These are phyloP conservation scores for Saitozyma podzolica DNA, from an alignment of 768 basidiomycete genomes.

Conservation along the genomic window DNA sequence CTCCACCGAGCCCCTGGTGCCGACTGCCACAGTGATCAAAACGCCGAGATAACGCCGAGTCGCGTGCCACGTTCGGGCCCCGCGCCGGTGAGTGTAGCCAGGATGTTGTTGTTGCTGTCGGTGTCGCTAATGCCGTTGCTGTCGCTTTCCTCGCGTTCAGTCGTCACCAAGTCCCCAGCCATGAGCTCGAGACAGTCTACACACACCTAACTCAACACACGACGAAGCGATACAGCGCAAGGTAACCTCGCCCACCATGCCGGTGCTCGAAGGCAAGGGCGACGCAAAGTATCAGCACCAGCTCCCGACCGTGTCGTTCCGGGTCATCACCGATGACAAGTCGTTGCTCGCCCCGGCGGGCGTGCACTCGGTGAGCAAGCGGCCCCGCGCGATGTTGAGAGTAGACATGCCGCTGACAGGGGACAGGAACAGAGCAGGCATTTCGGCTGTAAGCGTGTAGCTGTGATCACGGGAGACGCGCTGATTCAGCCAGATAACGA, in stretches of 20 bases:
- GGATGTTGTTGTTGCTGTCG: too few relatives aligned
- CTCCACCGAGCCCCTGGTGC: too few relatives aligned
- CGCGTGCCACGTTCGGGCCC: too few relatives aligned
- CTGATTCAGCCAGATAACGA: slow-evolving; percentile 38
- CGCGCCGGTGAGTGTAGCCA: too few relatives aligned
- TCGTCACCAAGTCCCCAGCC: too few relatives aligned
- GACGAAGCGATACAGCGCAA: background rate
- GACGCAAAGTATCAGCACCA: slow-evolving; percentile 36
- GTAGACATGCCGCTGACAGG: slow-evolving; percentile 1
- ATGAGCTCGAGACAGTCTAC: too few relatives aligned
- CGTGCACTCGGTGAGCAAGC: slow-evolving; percentile 29
- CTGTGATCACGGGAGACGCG: background rate
- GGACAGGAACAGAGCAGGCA: slow-evolving; percentile 39
- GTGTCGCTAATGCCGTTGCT: too few relatives aligned
- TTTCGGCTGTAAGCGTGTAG: slow-evolving; percentile 40
- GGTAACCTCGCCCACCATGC: slow-evolving; percentile 19
- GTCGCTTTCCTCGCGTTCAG: too few relatives aligned
- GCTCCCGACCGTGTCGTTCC: slow-evolving; percentile 47
- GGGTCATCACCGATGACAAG: slow-evolving; percentile 40
- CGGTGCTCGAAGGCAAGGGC: slow-evolving; percentile 29
- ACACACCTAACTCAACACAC: too few relatives aligned
- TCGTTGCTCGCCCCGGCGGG: slow-evolving; percentile 24
- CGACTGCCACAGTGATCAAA: too few relatives aligned
- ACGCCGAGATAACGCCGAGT: too few relatives aligned
- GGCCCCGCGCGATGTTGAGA: background rate